A percentile compares a stretch with the other conserved stretches of the same genome.
These are phyloP conservation scores for Dunaliella primolecta DNA, from an alignment of 139 green algal genomes.

Conservation along the genomic window DNA sequence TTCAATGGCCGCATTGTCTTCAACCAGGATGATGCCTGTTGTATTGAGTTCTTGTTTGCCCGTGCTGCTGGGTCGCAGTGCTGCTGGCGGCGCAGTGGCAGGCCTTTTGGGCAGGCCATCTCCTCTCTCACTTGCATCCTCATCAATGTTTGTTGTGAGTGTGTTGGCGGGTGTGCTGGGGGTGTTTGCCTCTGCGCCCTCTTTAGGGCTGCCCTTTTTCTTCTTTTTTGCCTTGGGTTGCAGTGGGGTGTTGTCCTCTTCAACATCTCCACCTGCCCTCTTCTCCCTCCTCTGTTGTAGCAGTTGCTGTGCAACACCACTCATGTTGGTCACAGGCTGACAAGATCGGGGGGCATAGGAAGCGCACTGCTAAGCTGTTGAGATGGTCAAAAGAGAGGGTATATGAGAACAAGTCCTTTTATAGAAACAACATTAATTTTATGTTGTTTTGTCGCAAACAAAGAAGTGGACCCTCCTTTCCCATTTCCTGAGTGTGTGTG, in stretches of 20 bases:
- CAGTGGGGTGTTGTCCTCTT: neutral
- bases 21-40: neutral
- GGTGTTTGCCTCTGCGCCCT: neutral
- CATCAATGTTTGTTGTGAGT: neutral
- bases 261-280: neutral
- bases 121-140: neutral
- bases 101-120: neutral
- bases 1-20: neutral
- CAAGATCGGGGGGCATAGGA: too few relatives aligned
- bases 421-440: too few relatives aligned
- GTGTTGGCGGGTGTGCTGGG: neutral
- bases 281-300: neutral
- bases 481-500: too few relatives aligned
- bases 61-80: neutral
- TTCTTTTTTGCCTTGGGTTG: neutral
- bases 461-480: too few relatives aligned
- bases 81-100: neutral
- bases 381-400: too few relatives aligned
- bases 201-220: neutral
- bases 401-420: too few relatives aligned
- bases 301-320: neutral
- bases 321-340: too few relatives aligned
- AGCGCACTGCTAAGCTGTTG: too few relatives aligned
- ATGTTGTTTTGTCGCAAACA: too few relatives aligned
- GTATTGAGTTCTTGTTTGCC: neutral